These are phyloP conservation scores for Chaetomium sp. DNA, from an alignment of 2,329 filamentous ascomycete genomes.

Conservation along the genomic window DNA sequence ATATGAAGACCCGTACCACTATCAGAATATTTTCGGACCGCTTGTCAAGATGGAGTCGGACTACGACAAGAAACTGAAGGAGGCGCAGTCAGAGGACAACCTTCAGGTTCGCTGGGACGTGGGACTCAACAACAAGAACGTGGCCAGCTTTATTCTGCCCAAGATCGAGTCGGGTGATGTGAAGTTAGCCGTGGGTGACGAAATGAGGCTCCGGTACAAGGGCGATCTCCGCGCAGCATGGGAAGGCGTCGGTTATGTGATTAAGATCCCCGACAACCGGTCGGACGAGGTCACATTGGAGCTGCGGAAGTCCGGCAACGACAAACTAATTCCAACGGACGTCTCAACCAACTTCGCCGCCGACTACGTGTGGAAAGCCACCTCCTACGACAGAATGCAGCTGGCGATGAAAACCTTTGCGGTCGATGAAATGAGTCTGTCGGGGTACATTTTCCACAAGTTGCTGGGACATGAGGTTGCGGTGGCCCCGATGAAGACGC, in stretches of 20 bases:
- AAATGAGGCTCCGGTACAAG: slow-evolving; percentile 96
- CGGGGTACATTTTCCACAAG: slow-evolving; percentile 97
- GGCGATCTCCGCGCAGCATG: slow-evolving; percentile 86
- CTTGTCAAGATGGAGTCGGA: slow-evolving; percentile 99
- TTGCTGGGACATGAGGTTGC: slow-evolving; percentile 92
- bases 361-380: slow-evolving; percentile 99
- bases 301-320: slow-evolving; percentile 85
- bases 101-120: slow-evolving; percentile 90
- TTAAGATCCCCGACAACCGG: slow-evolving; percentile 99
- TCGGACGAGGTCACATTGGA: slow-evolving; percentile 97
- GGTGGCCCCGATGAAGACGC: slow-evolving; percentile 89
- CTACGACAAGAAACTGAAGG: slow-evolving; percentile 98
- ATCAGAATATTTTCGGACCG: slow-evolving; percentile 97
- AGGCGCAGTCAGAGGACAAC: slow-evolving; percentile 96
- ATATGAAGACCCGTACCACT: slow-evolving; percentile 96
- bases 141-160: slow-evolving; percentile 89
- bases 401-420: slow-evolving; percentile 99
- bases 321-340: slow-evolving; percentile 92
- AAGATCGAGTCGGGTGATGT: slow-evolving; percentile 98
- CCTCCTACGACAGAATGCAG: slow-evolving; percentile 98
- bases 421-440: slow-evolving; percentile 95
- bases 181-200: slow-evolving; percentile 93
- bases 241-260: slow-evolving; percentile 98
- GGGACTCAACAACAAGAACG: slow-evolving; percentile 93
- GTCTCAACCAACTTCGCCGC: slow-evolving; percentile 97